Conservation (phyloP, 192 early-diverging fungal genomes). For the Rhizophlyctis rosea region DNA sequence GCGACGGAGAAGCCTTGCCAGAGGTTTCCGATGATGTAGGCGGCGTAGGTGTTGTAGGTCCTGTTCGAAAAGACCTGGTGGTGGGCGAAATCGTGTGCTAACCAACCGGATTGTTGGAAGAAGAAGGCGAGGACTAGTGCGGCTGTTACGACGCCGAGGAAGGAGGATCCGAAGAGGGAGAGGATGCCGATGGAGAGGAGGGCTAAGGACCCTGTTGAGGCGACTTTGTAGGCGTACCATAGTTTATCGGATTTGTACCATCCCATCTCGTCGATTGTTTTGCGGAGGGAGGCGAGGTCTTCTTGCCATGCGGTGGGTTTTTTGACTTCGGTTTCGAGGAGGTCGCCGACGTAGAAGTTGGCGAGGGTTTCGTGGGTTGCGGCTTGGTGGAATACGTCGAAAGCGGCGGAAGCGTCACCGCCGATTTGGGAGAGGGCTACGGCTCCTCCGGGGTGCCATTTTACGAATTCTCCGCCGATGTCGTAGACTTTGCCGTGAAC, state of each 20-base stretch:
- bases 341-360: constrained; percentile 74
- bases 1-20: constrained; percentile 73
- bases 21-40: constrained; percentile 69
- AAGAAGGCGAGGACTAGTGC: constrained; percentile 64
- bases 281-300: constrained; percentile 61
- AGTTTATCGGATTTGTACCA: constrained; percentile 64
- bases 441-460: constrained; percentile 74
- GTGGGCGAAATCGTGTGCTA: constrained; percentile 79
- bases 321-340: constrained; percentile 46
- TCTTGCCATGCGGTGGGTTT: constrained; percentile 36
- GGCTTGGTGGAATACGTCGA: constrained; percentile 73
- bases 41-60: constrained; percentile 56
- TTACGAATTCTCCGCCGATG: constrained; percentile 65
- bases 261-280: constrained; percentile 48
- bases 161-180: constrained; percentile 48
- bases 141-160: constrained; percentile 52
- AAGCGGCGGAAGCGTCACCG: constrained; percentile 65
- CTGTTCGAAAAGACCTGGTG: constrained; percentile 76
- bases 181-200: constrained; percentile 49
- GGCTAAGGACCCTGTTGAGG: constrained; percentile 52
- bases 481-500: constrained; percentile 82
- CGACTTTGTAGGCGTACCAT: constrained; percentile 67
- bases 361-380: constrained; percentile 62
- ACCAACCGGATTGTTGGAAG: constrained; percentile 81
- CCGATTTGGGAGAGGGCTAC: constrained; percentile 74